Conservation (phyloP, 169 alveolate species). For the Amoebophrya sp. region DNA sequence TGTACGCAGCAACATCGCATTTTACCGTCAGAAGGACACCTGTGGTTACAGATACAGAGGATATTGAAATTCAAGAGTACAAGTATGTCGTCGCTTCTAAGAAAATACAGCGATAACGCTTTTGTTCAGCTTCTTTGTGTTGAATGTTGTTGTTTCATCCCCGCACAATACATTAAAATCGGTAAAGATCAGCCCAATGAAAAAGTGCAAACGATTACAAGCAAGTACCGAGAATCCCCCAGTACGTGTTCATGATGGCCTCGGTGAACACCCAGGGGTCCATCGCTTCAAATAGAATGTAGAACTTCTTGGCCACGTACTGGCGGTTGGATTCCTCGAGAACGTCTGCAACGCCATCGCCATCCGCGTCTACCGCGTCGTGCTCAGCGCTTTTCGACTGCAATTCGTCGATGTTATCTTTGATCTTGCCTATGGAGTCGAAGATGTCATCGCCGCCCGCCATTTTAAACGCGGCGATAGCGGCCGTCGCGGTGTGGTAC, state of each 20-base stretch:
- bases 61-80: no score
- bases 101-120: no score
- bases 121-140: no score
- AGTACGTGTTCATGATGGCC: constrained; percentile 12
- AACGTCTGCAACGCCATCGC: constrained; percentile 11
- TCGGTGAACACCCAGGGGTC: neutral
- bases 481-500: constrained; percentile 26
- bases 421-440: neutral
- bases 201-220: no score
- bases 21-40: neutral
- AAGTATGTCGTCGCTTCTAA: no score
- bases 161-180: no score
- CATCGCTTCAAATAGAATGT: neutral
- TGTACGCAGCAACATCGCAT: neutral
- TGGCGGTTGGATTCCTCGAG: neutral
- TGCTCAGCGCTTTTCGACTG: neutral
- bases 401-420: neutral
- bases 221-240: no score
- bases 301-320: neutral
- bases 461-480: neutral
- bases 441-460: neutral
- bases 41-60: no score
- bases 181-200: no score
- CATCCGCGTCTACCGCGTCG: constrained; percentile 5
- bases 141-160: no score